A percentile compares a stretch with the other conserved stretches of the same genome.
Conservation (phyloP, 1,284 basidiomycete genomes). For the Rhodotorula glutinis region DNA sequence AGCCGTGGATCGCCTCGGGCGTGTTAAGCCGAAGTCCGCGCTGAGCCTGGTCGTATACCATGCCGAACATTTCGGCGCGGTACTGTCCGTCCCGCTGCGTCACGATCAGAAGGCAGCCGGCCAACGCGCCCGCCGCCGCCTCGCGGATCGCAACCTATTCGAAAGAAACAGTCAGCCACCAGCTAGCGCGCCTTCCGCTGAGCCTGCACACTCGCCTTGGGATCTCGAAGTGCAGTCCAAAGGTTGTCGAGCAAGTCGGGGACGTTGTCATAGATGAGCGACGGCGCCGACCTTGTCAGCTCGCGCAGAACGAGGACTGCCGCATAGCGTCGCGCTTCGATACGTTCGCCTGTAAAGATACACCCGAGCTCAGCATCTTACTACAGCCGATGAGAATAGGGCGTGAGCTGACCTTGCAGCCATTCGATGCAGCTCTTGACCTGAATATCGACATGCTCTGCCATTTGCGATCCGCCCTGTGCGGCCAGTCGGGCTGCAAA, state of each 20-base stretch:
- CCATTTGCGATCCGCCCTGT: constrained; percentile 44
- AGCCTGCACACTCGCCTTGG: constrained; percentile 44
- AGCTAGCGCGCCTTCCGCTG: constrained; percentile 9
- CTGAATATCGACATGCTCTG: constrained; percentile 45
- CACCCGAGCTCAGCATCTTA: background rate
- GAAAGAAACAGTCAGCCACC: constrained; percentile 47
- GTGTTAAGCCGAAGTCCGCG: constrained; percentile 74
- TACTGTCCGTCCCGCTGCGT: constrained; percentile 47
- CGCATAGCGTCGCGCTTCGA: constrained; percentile 70
- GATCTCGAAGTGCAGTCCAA: constrained; percentile 78
- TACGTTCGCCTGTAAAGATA: constrained; percentile 41
- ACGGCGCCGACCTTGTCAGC: constrained; percentile 78
- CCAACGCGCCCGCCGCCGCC: constrained; percentile 82
- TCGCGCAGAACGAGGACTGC: constrained; percentile 87
- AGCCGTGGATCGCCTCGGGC: constrained; percentile 83
- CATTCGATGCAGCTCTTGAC: constrained; percentile 46
- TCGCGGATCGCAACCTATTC: constrained; percentile 60
- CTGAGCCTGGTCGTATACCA: constrained; percentile 85
- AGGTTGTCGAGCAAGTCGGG: constrained; percentile 85
- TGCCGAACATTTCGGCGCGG: constrained; percentile 58
- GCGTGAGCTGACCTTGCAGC: constrained; percentile 43
- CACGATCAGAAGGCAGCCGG: constrained; percentile 65
- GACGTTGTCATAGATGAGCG: constrained; percentile 73
- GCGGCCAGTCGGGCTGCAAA: constrained; percentile 43
- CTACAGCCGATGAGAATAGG: fast-evolving